Conservation (phyloP, 2,329 filamentous ascomycete genomes). For the Didymosphaeria variabile region DNA sequence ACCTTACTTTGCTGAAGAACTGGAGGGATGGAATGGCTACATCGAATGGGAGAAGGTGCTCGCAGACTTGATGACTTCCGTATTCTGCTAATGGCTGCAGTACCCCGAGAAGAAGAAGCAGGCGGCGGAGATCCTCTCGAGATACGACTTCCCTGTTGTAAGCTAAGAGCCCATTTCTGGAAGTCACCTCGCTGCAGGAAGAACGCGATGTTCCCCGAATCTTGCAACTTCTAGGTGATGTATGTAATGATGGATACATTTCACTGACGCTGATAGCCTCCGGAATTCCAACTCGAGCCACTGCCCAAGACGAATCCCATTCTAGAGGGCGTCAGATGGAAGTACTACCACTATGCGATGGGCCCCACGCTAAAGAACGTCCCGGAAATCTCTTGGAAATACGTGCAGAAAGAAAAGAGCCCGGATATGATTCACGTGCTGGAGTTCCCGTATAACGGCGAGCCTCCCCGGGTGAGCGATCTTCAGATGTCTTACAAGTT, state of each 20-base stretch:
- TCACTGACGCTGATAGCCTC: conserved; percentile 36
- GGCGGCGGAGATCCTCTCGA: conserved; percentile 64
- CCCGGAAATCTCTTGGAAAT: conserved; percentile 64
- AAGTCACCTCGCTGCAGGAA: background rate
- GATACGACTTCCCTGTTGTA: conserved; percentile 60
- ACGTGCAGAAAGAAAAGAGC: conserved; percentile 55
- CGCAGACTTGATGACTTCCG: background rate
- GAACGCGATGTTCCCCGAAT: background rate
- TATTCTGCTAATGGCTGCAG: conserved; percentile 30
- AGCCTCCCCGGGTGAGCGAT: conserved; percentile 48
- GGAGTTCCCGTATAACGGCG: conserved; percentile 60
- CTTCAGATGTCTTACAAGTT: background rate
- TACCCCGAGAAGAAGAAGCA: conserved; percentile 73
- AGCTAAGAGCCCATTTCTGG: conserved; percentile 12
- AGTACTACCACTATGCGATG: conserved; percentile 57
- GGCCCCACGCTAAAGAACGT: conserved; percentile 52
- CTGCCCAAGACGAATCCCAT: conserved; percentile 56
- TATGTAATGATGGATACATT: background rate
- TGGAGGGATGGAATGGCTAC: conserved; percentile 63
- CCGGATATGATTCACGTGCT: conserved; percentile 59
- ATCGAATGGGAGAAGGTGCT: conserved; percentile 52
- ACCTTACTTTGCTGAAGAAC: conserved; percentile 54
- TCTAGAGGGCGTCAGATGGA: conserved; percentile 57
- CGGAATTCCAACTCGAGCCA: conserved; percentile 55
- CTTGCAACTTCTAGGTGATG: too few relatives aligned